A percentile compares a stretch with the other conserved stretches of the same genome.
Evolutionary conservation across 2,329 filamentous ascomycete species (phyloP).

Genomic region (Ramularia endophylla): DNA sequence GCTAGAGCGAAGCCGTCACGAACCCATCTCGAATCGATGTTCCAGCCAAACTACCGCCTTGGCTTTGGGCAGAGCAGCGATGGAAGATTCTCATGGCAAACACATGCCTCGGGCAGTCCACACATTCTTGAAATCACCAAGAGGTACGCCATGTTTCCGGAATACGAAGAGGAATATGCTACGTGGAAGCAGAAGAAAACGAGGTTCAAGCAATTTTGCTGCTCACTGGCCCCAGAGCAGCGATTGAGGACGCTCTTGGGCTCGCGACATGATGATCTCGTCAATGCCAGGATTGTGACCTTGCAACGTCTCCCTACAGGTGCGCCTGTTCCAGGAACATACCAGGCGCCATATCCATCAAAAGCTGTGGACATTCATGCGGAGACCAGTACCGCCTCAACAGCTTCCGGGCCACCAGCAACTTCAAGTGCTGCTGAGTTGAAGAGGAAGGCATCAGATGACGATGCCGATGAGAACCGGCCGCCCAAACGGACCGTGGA

Average conservation of each 20-base stretch:
- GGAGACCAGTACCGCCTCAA: no score
- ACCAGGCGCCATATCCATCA: conserved; percentile 1
- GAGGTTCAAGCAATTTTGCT: not conserved
- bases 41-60: not conserved
- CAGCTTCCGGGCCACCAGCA: not conserved
- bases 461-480: not conserved
- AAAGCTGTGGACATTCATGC: no score
- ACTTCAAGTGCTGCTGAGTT: not conserved
- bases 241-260: not conserved
- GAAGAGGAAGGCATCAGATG: not conserved
- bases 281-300: not conserved
- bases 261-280: not conserved
- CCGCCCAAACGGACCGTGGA: not conserved
- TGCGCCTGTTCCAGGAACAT: not conserved
- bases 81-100: not conserved
- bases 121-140: not conserved
- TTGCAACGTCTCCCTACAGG: not conserved
- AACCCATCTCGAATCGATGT: not conserved
- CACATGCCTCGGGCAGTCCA: not conserved
- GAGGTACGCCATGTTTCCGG: not conserved
- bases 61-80: not conserved
- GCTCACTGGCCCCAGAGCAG: not conserved
- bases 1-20: not conserved
- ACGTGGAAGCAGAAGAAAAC: no score
- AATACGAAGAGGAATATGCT: no score